Percentiles rank a stretch among this genome's conserved stretches.
Evolutionary conservation across 345 rosid species (phyloP).

Genomic region (Hibiscus trionum): DNA sequence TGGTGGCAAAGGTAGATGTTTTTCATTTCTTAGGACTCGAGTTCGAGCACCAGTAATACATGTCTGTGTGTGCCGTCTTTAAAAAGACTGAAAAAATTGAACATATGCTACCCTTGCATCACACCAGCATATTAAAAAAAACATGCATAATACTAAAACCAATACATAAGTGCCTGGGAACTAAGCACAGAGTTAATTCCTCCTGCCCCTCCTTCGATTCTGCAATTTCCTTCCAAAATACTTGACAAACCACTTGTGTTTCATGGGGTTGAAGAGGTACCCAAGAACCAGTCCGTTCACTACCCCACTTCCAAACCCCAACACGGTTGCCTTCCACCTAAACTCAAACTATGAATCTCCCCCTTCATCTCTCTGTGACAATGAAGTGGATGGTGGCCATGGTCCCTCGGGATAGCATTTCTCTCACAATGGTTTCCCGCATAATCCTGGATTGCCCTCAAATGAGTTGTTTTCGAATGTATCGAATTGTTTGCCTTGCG

Average conservation of each 20-base stretch:
- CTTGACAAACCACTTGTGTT: background rate
- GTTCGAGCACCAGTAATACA: too few relatives aligned
- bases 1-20: too few relatives aligned
- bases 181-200: background rate
- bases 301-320: slow-evolving; percentile 20
- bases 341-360: background rate
- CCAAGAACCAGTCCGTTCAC: background rate
- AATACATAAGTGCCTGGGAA: too few relatives aligned
- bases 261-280: background rate
- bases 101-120: too few relatives aligned
- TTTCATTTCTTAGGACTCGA: too few relatives aligned
- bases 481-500: slow-evolving; percentile 11
- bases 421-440: slow-evolving; percentile 14
- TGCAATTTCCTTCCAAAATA: background rate
- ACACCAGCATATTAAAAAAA: too few relatives aligned
- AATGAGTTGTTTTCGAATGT: slow-evolving; percentile 10
- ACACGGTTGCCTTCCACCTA: slow-evolving; percentile 9
- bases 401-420: background rate
- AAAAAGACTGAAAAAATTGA: too few relatives aligned
- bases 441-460: slow-evolving; percentile 13
- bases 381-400: too few relatives aligned
- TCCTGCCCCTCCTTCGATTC: background rate
- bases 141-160: too few relatives aligned
- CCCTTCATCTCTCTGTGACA: too few relatives aligned
- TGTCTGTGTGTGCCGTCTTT: too few relatives aligned